These are phyloP conservation scores for Pisolithus marmoratus DNA, from an alignment of 768 basidiomycete genomes.

Conservation along the genomic window DNA sequence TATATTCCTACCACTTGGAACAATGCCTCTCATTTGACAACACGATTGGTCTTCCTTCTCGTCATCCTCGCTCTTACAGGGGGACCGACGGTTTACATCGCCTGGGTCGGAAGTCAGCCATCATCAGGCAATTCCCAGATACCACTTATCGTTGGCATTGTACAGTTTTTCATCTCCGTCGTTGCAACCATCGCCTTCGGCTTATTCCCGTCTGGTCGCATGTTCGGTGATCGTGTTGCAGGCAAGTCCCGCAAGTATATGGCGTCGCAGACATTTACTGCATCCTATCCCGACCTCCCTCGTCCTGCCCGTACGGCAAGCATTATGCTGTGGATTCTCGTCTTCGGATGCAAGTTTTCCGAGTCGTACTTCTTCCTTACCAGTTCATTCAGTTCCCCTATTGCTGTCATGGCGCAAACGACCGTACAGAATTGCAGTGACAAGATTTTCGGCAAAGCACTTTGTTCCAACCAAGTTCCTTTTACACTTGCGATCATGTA, in stretches of 20 bases:
- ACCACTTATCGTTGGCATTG: slow-evolving; percentile 87
- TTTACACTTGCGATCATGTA: slow-evolving; percentile 99
- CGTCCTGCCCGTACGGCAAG: slow-evolving; percentile 75
- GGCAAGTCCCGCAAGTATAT: slow-evolving; percentile 98
- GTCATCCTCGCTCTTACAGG: slow-evolving; percentile 89
- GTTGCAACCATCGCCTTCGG: slow-evolving; percentile 79
- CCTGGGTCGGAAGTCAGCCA: slow-evolving; percentile 66
- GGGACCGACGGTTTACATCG: slow-evolving; percentile 93
- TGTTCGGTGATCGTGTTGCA: slow-evolving; percentile 98
- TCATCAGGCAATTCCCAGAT: slow-evolving; percentile 48
- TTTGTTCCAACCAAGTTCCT: slow-evolving; percentile 90
- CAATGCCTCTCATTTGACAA: slow-evolving; percentile 94
- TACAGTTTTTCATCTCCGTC: slow-evolving; percentile 90
- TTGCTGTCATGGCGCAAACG: slow-evolving; percentile 94
- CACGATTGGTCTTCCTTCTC: slow-evolving; percentile 86
- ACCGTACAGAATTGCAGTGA: slow-evolving; percentile 89
- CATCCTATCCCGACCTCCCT: slow-evolving; percentile 83
- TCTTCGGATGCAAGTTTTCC: slow-evolving; percentile 93
- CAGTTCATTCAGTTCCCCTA: slow-evolving; percentile 92
- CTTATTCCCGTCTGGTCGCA: slow-evolving; percentile 89
- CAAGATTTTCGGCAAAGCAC: slow-evolving; percentile 66
- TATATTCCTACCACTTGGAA: slow-evolving; percentile 99
- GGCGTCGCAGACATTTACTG: slow-evolving; percentile 98
- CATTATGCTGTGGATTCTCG: slow-evolving; percentile 81
- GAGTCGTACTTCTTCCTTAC: slow-evolving; percentile 99